A percentile compares a stretch with the other conserved stretches of the same genome.
Evolutionary conservation across 2,329 filamentous ascomycete genomes (phyloP).

Genomic region (Colletotrichum sp.): DNA sequence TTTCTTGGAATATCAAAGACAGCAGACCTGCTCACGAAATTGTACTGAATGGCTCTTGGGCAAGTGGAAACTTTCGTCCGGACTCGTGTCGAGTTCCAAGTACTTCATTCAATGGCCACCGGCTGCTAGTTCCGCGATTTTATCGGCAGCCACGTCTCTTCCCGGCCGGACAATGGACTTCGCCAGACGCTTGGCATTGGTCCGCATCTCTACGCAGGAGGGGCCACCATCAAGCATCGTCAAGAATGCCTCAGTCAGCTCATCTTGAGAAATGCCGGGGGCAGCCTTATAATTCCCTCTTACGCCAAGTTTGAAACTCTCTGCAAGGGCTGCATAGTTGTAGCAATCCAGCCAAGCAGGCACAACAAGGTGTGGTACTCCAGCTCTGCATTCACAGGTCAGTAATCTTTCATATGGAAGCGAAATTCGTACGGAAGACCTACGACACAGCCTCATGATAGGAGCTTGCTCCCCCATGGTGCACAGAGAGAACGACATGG

Average conservation of each 20-base stretch:
- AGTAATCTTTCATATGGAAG: background rate
- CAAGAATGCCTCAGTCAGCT: slow-evolving; percentile 31
- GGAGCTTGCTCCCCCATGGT: slow-evolving; percentile 45
- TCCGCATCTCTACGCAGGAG: slow-evolving; percentile 5
- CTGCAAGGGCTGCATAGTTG: slow-evolving; percentile 46
- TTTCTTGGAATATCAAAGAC: background rate
- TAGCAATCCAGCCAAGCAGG: slow-evolving; percentile 52
- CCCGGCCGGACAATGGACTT: slow-evolving; percentile 3
- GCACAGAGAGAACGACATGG: slow-evolving; percentile 36
- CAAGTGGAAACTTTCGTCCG: background rate
- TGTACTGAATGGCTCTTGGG: background rate
- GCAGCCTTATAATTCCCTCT: slow-evolving; percentile 40
- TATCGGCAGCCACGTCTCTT: slow-evolving; percentile 15
- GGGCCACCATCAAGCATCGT: slow-evolving; percentile 20
- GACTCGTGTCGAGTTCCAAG: background rate
- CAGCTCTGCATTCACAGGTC: slow-evolving; percentile 34
- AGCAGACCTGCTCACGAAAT: background rate
- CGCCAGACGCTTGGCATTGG: slow-evolving; percentile 25
- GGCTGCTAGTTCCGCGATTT: background rate
- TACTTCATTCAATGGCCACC: background rate
- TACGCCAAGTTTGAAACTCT: slow-evolving; percentile 46
- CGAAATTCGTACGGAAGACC: slow-evolving; percentile 12
- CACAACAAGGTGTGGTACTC: slow-evolving; percentile 50
- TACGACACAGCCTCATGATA: slow-evolving; percentile 51
- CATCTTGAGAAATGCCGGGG: slow-evolving; percentile 31